Percentiles rank a stretch among this genome's conserved stretches.
Evolutionary conservation across 2,329 filamentous ascomycete species (phyloP).

Genomic region (Chaetomiaceae sp.): DNA sequence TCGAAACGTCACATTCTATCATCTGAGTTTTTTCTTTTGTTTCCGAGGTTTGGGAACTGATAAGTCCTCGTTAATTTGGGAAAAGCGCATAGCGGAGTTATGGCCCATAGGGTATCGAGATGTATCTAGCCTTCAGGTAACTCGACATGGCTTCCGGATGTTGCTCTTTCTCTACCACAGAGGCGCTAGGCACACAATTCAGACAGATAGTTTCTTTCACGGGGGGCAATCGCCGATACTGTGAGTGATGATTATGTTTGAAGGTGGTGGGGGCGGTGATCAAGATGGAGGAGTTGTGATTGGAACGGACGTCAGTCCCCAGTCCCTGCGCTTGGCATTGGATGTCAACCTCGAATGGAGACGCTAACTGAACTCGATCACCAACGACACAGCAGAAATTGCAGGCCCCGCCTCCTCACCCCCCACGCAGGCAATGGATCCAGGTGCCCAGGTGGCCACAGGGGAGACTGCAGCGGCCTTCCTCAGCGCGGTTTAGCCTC

Average conservation of each 20-base stretch:
- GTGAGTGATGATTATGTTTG: not conserved
- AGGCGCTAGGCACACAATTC: conserved; percentile 5
- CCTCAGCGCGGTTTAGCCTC: conserved; percentile 12
- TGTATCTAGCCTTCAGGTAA: conserved; percentile 13
- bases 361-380: too few relatives aligned
- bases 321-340: too few relatives aligned
- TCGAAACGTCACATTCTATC: not conserved
- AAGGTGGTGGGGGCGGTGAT: not conserved
- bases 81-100: conserved; percentile 1
- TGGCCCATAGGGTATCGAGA: conserved; percentile 8
- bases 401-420: too few relatives aligned
- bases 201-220: not conserved
- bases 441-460: too few relatives aligned
- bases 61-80: conserved; percentile 12
- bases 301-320: too few relatives aligned
- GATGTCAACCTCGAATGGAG: too few relatives aligned
- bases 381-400: too few relatives aligned
- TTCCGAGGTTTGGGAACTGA: conserved; percentile 11
- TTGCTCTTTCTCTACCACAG: conserved; percentile 8
- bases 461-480: not conserved
- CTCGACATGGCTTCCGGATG: conserved; percentile 8
- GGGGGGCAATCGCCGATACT: not conserved
- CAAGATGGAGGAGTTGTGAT: too few relatives aligned
- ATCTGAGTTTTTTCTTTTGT: conserved; percentile 5
- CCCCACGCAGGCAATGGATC: too few relatives aligned